Percentiles rank a stretch among this genome's conserved stretches.
Evolutionary conservation across 345 rosid genomes (phyloP).

Genomic region (Aegle marmelos): DNA sequence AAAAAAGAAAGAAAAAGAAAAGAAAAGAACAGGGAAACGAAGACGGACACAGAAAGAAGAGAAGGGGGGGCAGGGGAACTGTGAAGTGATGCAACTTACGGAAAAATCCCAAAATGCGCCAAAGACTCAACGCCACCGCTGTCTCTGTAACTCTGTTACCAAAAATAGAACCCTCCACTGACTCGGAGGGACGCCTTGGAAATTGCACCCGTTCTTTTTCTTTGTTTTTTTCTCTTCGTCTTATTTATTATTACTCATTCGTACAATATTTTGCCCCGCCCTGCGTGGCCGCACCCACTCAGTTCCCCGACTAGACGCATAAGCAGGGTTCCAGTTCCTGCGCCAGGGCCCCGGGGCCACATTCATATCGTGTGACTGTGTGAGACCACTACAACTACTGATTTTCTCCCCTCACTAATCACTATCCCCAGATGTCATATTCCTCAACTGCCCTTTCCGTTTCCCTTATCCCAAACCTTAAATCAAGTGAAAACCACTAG

Average conservation of each 20-base stretch:
- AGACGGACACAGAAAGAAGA: no score
- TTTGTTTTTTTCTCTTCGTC: not conserved
- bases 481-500: no score
- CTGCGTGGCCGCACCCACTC: not conserved
- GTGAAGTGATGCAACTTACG: not conserved
- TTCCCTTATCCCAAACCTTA: no score
- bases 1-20: no score
- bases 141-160: not conserved
- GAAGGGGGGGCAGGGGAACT: not conserved
- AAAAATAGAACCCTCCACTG: constrained; percentile 14
- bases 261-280: not conserved
- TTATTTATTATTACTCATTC: not conserved
- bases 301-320: not conserved
- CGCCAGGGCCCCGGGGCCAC: no score
- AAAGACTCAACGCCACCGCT: not conserved
- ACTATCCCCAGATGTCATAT: no score
- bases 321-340: no score
- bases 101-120: constrained; percentile 14
- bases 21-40: no score
- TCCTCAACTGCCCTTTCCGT: no score
- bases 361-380: no score
- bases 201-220: constrained; percentile 11
- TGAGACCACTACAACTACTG: no score
- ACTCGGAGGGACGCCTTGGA: constrained; percentile 26
- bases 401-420: no score